phyloP scores from a whole-genome alignment of 257 asterid species.

The Vinca minor region DNA sequence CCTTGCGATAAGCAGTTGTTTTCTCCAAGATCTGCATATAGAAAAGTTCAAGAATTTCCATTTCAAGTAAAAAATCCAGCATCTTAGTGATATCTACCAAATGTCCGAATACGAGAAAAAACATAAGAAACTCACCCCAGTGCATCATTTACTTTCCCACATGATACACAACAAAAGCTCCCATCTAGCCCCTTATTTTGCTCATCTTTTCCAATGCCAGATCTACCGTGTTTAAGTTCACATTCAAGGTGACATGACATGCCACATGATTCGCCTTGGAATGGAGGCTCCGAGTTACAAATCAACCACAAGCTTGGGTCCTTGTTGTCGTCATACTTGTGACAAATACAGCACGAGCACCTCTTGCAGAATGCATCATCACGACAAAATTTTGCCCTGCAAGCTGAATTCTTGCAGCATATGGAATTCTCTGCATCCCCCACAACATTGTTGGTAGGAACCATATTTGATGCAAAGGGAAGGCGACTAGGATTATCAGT shows the following conservation, averaged over 20 bases:
- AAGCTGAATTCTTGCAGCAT: constrained; percentile 81
- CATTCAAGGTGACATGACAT: constrained; percentile 96
- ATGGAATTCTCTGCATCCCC: constrained; percentile 20
- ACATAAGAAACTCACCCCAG: constrained; percentile 49
- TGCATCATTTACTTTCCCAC: constrained; percentile 81
- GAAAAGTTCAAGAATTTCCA: too few relatives aligned
- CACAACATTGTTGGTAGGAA: constrained; percentile 23
- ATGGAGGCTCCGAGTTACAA: constrained; percentile 87
- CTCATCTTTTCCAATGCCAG: constrained; percentile 52
- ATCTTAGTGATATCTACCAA: not conserved
- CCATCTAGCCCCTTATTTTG: constrained; percentile 63
- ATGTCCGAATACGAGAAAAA: not conserved
- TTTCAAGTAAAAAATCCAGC: not conserved
- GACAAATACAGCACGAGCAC: constrained; percentile 95
- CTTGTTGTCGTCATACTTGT: constrained; percentile 75
- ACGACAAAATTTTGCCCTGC: constrained; percentile 54
- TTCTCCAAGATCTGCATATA: constrained; percentile 69
- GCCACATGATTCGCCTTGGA: constrained; percentile 64
- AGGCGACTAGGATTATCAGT: constrained; percentile 36
- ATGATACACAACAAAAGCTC: constrained; percentile 70
- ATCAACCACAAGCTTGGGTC: constrained; percentile 89
- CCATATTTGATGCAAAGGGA: too few relatives aligned
- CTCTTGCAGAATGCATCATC: constrained; percentile 68
- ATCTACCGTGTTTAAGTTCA: constrained; percentile 54
- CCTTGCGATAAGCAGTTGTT: constrained; percentile 70